These are phyloP conservation scores for Acacia pycnantha DNA, from an alignment of 331 rosid genomes.

Conservation along the genomic window DNA sequence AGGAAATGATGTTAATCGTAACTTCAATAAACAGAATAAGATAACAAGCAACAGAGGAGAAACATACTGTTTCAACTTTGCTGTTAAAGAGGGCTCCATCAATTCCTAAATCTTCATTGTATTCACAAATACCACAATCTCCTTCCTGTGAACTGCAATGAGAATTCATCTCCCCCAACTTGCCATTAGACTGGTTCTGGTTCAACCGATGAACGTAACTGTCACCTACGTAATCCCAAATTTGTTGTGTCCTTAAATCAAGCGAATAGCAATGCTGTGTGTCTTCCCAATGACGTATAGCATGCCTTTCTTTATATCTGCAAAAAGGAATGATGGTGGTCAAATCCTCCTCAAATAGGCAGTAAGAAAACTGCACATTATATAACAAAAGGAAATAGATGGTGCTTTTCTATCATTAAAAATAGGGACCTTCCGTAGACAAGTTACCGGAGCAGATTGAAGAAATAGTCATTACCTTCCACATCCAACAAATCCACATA, in stretches of 20 bases:
- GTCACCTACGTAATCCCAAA: constrained; percentile 96
- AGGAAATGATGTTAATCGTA: constrained; percentile 9
- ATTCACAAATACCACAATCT: constrained; percentile 68
- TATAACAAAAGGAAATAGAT: constrained; percentile 6
- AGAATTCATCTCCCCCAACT: constrained; percentile 53
- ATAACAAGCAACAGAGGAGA: constrained; percentile 5
- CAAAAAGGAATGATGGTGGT: constrained; percentile 7
- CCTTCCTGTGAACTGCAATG: constrained; percentile 59
- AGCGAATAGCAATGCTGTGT: constrained; percentile 93
- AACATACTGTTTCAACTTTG: constrained; percentile 87
- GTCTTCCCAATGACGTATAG: constrained; percentile 78
- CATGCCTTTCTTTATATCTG: constrained; percentile 96
- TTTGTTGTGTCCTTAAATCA: constrained; percentile 82
- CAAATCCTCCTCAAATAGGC: constrained; percentile 10
- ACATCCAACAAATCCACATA: constrained; percentile 95
- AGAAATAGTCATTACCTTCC: constrained; percentile 64
- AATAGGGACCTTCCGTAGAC: constrained; percentile 1
- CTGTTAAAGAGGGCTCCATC: constrained; percentile 76
- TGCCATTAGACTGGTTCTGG: constrained; percentile 88
- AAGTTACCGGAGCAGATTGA: constrained; percentile 25
- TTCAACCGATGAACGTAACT: constrained; percentile 84
- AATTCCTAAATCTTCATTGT: constrained; percentile 69
- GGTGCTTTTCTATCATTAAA: background rate
- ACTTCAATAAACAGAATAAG: constrained; percentile 4
- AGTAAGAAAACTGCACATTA: constrained; percentile 1